phyloP scores from a whole-genome alignment of 2,329 filamentous ascomycete genomes.

The Exophiala mesophila region DNA sequence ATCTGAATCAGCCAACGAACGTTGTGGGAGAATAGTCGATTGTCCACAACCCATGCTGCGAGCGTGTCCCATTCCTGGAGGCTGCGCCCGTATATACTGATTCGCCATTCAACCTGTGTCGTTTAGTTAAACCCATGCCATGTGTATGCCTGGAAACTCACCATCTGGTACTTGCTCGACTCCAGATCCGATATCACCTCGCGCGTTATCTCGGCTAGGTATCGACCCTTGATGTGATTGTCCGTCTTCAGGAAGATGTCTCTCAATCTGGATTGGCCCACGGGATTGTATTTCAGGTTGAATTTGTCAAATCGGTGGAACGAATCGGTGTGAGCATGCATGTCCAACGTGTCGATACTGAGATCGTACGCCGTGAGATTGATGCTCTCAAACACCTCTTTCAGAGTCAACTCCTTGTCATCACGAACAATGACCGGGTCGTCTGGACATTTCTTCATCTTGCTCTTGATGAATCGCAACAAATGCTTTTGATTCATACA shows the following conservation, averaged over 20 bases:
- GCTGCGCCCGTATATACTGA: slow-evolving; percentile 90
- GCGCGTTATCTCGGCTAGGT: slow-evolving; percentile 94
- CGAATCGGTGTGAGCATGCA: slow-evolving; percentile 97
- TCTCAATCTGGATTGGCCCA: slow-evolving; percentile 88
- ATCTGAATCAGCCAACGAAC: slow-evolving; percentile 96
- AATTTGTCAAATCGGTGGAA: slow-evolving; percentile 99
- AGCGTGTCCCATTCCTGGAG: slow-evolving; percentile 97
- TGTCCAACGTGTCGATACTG: slow-evolving; percentile 96
- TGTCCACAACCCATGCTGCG: slow-evolving; percentile 94
- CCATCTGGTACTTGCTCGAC: slow-evolving; percentile 99
- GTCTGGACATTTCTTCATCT: slow-evolving; percentile 97
- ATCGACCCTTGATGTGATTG: slow-evolving; percentile 93
- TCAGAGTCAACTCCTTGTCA: slow-evolving; percentile 82
- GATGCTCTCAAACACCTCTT: slow-evolving; percentile 94
- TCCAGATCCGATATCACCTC: slow-evolving; percentile 96
- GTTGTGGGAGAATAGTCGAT: slow-evolving; percentile 96
- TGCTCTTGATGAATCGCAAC: slow-evolving; percentile 97
- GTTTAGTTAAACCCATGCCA: slow-evolving; percentile 1
- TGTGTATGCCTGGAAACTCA: slow-evolving; percentile 2
- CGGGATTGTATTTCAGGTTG: slow-evolving; percentile 97
- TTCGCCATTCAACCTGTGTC: slow-evolving; percentile 76
- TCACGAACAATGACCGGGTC: slow-evolving; percentile 91
- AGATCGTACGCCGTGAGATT: slow-evolving; percentile 95
- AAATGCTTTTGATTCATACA: slow-evolving; percentile 99
- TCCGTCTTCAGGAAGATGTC: slow-evolving; percentile 99